A percentile compares a stretch with the other conserved stretches of the same genome.
phyloP scores from a whole-genome alignment of 805 yeast genomes.

The Clavispora carvajalis region DNA sequence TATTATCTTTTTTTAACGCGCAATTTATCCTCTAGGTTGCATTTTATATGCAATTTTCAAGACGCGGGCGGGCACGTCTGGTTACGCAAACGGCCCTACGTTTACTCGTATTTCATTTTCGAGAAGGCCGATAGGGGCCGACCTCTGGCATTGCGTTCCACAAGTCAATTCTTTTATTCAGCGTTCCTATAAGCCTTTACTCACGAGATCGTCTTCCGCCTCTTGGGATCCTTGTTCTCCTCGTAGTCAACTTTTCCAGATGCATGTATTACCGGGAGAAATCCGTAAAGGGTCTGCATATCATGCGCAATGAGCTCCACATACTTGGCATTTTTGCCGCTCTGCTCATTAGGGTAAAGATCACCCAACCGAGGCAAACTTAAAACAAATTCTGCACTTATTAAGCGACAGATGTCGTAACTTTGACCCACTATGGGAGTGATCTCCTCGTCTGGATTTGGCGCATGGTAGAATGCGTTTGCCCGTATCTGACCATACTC shows the following conservation, averaged over 20 bases:
- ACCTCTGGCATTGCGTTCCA: no score
- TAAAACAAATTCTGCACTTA: background rate
- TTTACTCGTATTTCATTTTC: no score
- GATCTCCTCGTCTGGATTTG: constrained; percentile 6
- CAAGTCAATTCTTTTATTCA: no score
- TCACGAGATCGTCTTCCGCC: background rate
- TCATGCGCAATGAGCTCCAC: background rate
- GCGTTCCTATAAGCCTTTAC: no score
- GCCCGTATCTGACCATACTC: constrained; percentile 43
- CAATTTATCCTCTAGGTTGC: no score
- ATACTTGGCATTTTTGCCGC: background rate
- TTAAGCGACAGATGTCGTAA: background rate
- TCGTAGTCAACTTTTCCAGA: background rate
- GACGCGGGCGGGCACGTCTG: no score
- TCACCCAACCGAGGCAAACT: background rate
- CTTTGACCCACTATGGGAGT: constrained; percentile 6
- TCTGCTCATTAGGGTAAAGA: background rate
- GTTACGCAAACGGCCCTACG: no score
- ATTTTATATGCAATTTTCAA: no score
- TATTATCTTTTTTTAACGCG: no score
- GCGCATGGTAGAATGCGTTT: constrained; percentile 5
- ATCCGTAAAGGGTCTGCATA: background rate
- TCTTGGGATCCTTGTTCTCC: background rate
- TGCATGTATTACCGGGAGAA: background rate
- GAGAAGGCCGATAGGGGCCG: no score